phyloP scores from a whole-genome alignment of 257 asterid genomes.

The Plantago ovata region DNA sequence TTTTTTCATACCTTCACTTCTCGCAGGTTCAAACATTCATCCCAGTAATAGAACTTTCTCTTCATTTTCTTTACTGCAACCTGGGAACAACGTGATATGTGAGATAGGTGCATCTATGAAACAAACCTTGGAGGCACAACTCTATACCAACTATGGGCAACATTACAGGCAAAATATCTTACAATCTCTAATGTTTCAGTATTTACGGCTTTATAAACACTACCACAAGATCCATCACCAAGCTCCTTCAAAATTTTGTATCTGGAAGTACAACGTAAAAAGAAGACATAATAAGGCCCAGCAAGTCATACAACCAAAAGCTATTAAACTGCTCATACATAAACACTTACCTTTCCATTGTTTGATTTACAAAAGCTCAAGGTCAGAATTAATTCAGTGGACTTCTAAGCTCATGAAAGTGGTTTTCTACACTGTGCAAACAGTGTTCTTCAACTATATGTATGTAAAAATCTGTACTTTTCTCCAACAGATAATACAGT shows the following conservation, averaged over 20 bases:
- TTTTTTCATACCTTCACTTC: conserved; percentile 72
- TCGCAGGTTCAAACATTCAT: conserved; percentile 75
- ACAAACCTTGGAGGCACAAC: conserved; percentile 2
- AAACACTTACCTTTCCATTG: conserved; percentile 69
- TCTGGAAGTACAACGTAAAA: conserved; percentile 37
- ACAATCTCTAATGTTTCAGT: conserved; percentile 77
- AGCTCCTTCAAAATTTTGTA: conserved; percentile 77
- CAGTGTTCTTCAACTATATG: conserved; percentile 59
- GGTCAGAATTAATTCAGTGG: conserved; percentile 39
- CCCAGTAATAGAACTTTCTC: conserved; percentile 85
- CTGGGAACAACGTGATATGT: conserved; percentile 36
- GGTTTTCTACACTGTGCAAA: conserved; percentile 54
- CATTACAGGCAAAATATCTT: conserved; percentile 24
- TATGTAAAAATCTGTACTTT: conserved; percentile 36
- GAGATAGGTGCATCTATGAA: conserved; percentile 13
- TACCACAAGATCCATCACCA: conserved; percentile 92
- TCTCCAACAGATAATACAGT: conserved; percentile 51
- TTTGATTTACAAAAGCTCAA: conserved; percentile 33
- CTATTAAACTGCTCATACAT: background rate
- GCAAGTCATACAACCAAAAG: conserved; percentile 8
- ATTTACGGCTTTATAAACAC: conserved; percentile 86
- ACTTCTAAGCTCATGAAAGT: conserved; percentile 54
- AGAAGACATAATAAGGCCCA: conserved; percentile 22
- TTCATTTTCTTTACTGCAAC: conserved; percentile 96
- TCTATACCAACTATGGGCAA: conserved; percentile 11